Evolutionary conservation across 192 early-diverging fungal genomes (phyloP).

Genomic region (Linderina pennispora): DNA sequence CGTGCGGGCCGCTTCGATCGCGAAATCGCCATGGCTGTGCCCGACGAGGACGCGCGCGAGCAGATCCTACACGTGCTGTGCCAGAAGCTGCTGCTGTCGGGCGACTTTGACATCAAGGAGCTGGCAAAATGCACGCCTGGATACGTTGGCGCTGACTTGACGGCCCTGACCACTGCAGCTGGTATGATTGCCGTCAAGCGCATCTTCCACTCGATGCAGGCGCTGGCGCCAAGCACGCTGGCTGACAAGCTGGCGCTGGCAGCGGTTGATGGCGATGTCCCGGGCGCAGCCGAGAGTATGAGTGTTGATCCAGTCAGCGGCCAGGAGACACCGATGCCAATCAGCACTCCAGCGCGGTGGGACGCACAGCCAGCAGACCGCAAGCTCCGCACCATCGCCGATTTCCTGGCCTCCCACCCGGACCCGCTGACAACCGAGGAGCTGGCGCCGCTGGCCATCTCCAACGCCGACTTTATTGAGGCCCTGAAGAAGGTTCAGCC

Average conservation of each 20-base stretch:
- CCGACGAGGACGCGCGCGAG: slow-evolving; percentile 80
- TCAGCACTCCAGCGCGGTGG: slow-evolving; percentile 31
- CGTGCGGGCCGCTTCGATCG: slow-evolving; percentile 84
- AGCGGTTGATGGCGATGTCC: neutral
- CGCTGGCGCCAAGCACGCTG: neutral
- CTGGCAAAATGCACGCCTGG: slow-evolving; percentile 93
- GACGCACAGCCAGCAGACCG: slow-evolving; percentile 30
- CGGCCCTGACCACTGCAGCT: slow-evolving; percentile 82
- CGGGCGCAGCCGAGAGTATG: neutral
- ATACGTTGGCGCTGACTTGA: slow-evolving; percentile 96
- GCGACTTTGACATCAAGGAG: slow-evolving; percentile 69
- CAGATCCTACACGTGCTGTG: slow-evolving; percentile 46
- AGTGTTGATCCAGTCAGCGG: neutral
- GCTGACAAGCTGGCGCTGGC: slow-evolving; percentile 5
- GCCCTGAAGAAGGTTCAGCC: slow-evolving; percentile 92
- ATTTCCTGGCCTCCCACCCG: slow-evolving; percentile 65
- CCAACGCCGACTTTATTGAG: slow-evolving; percentile 75
- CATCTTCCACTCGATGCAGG: slow-evolving; percentile 35
- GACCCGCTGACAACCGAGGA: slow-evolving; percentile 72
- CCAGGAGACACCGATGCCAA: neutral
- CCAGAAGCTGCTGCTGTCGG: slow-evolving; percentile 65
- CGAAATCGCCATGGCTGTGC: slow-evolving; percentile 83
- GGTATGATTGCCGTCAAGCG: slow-evolving; percentile 90
- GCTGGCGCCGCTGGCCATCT: slow-evolving; percentile 78
- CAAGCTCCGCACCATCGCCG: slow-evolving; percentile 60